Base-by-base conservation (phyloP, 2,329 filamentous ascomycete species). In the Aspergillus novofumigatus region DNA sequence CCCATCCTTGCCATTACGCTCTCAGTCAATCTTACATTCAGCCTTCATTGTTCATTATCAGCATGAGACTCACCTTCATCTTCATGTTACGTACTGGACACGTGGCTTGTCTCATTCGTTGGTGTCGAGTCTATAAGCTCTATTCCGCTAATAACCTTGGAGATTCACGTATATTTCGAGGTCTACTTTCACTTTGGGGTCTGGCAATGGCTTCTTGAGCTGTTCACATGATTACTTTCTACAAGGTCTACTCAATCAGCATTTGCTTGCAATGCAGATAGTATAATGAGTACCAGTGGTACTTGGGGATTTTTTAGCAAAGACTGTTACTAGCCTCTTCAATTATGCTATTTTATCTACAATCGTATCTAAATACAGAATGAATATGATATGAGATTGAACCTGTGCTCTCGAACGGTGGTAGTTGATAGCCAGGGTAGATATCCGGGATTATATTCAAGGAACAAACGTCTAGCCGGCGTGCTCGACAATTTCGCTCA, bases 401-500 rank as follows among this genome's bases (percentile, higher is more conserved):
- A 11, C 11, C 44, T 47, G 10, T 23, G 21, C 10, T 9, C 44
- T 14, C 20, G 32, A 38, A 38, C 5, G 32, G 14, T 38, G 25
- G 25, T 26, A 10, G 21, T 45, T 8, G 4, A 21, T 45, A 23
- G 9, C n/a, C 42, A 23, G 21, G 10, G 8, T 20, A 44, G 41
- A 44, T 20, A 44, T 44, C n/a, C 41, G 8, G n/a, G n/a, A 44
- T 20, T 20, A 20, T 44, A 44, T 23, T 21, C n/a, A 20, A 20
- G 3, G n/a, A 11, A 44, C n/a, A 20, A 47, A 14, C n/a, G n/a
- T 21, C 21, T 81, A 97, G 56, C 93, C 92, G 62, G 90, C 86
- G 77, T 97, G 93, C 68, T 94, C 92, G 20, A 99, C 94, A 73
- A 99, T 97, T 82, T 97, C 93, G 69, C 86, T 96, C 28, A 93